Evolutionary conservation across 2,329 filamentous ascomycete genomes (phyloP).

Genomic region (Clonostachys sp.): DNA sequence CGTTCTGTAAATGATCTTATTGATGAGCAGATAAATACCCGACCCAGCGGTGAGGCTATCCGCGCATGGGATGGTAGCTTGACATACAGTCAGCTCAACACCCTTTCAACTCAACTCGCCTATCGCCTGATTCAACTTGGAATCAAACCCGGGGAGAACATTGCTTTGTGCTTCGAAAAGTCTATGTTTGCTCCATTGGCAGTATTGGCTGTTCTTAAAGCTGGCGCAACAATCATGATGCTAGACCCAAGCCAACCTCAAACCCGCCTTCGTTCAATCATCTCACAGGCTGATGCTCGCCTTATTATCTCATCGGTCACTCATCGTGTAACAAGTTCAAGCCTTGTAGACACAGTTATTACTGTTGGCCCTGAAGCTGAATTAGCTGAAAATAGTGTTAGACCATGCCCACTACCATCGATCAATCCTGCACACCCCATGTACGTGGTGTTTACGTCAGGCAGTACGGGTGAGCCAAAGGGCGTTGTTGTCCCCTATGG

Average conservation of each 20-base stretch:
- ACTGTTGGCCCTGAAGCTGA: too few species aligned
- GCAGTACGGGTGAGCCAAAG: conserved; percentile 5
- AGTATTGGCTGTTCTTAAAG: conserved; percentile 2
- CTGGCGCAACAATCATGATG: conserved; percentile 19
- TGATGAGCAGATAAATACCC: neutral
- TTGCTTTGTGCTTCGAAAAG: conserved; percentile 7
- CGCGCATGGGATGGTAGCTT: conserved; percentile 5
- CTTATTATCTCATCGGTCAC: neutral
- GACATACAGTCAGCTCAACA: conserved; percentile 5
- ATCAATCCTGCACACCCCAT: neutral
- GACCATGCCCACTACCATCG: too few species aligned
- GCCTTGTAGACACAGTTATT: neutral
- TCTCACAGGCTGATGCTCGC: neutral
- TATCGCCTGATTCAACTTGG: neutral
- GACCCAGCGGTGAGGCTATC: conserved; percentile 5
- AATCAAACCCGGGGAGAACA: neutral
- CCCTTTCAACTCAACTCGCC: neutral
- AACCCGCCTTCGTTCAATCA: conserved; percentile 1
- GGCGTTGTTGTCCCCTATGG: conserved; percentile 4
- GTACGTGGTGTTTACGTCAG: conserved; percentile 4
- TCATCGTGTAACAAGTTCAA: neutral
- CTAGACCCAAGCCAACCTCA: conserved; percentile 26
- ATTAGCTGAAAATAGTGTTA: too few species aligned
- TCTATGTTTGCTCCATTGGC: conserved; percentile 1
- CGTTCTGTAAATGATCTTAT: conserved; percentile 1